Conservation (phyloP, 768 basidiomycete genomes). For the Neoboletus magnificus region DNA sequence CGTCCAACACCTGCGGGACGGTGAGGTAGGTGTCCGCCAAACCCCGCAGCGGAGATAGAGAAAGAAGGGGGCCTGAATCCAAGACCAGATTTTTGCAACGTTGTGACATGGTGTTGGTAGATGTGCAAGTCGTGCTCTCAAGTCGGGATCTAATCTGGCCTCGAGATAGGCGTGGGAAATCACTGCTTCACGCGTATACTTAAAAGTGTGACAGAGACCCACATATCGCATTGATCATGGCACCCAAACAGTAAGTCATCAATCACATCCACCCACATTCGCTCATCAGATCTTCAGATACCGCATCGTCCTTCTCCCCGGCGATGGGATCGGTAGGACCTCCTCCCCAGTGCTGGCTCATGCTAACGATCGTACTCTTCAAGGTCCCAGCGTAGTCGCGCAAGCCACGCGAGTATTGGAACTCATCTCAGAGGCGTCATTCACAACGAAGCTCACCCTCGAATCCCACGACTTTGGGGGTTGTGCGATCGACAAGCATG, state of each 20-base stretch:
- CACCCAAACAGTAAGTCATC: conserved; percentile 42
- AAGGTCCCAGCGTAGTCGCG: conserved; percentile 86
- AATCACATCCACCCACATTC: conserved; percentile 1
- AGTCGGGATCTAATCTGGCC: conserved; percentile 4
- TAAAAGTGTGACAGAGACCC: not conserved
- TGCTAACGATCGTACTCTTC: not conserved
- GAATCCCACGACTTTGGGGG: conserved; percentile 85
- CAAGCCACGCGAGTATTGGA: conserved; percentile 86
- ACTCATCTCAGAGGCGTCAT: conserved; percentile 56
- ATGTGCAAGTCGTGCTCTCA: not conserved
- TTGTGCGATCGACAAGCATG: conserved; percentile 82
- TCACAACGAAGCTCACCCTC: conserved; percentile 69
- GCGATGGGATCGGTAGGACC: conserved; percentile 89
- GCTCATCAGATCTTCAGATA: conserved; percentile 48
- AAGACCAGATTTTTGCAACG: conserved; percentile 80
- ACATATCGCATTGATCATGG: conserved; percentile 28
- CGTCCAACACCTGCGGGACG: conserved; percentile 85
- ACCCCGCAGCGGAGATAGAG: conserved; percentile 84
- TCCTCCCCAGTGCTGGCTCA: not conserved
- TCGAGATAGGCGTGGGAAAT: conserved; percentile 9
- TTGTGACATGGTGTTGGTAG: conserved; percentile 29
- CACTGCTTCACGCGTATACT: not conserved
- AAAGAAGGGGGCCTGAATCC: conserved; percentile 91
- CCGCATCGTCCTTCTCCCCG: conserved; percentile 85
- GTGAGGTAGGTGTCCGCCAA: conserved; percentile 84